Conservation (phyloP, 768 basidiomycete genomes). For the Hortiboletus campestris region DNA sequence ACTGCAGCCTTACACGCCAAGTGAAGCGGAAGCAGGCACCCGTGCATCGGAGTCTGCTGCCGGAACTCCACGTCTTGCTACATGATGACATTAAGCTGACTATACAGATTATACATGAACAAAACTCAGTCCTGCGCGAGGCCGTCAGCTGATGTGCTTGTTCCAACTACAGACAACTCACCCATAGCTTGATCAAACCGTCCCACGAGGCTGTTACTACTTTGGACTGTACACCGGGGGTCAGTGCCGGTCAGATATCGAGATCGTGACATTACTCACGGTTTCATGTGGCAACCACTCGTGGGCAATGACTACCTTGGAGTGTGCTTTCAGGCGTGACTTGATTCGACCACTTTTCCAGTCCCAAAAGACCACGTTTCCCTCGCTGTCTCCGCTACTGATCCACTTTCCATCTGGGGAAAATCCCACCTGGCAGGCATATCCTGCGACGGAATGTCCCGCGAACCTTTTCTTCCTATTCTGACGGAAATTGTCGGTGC, state of each 20-base stretch:
- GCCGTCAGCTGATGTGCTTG: not conserved
- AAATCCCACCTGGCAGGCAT: constrained; percentile 96
- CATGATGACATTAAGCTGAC: constrained; percentile 5
- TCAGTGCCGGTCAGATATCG: constrained; percentile 5
- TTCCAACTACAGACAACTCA: constrained; percentile 37
- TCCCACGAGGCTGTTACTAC: constrained; percentile 98
- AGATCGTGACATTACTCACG: constrained; percentile 48
- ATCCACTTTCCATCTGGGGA: constrained; percentile 99
- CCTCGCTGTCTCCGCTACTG: constrained; percentile 92
- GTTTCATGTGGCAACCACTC: constrained; percentile 98
- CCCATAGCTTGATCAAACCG: constrained; percentile 97
- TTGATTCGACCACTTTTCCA: constrained; percentile 99
- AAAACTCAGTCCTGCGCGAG: constrained; percentile 31
- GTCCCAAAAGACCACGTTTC: constrained; percentile 98
- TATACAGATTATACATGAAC: constrained; percentile 1
- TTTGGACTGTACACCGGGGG: constrained; percentile 66
- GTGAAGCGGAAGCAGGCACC: not conserved
- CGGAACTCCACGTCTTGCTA: not conserved
- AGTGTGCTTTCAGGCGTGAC: constrained; percentile 83
- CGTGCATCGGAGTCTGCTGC: not conserved
- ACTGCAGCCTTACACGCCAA: not conserved
- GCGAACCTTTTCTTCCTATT: constrained; percentile 98
- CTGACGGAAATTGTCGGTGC: constrained; percentile 97
- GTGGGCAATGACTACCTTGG: constrained; percentile 96
- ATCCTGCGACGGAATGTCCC: constrained; percentile 95